Conservation (phyloP, 2,329 filamentous ascomycete genomes). For the Colletotrichum caudatum region DNA sequence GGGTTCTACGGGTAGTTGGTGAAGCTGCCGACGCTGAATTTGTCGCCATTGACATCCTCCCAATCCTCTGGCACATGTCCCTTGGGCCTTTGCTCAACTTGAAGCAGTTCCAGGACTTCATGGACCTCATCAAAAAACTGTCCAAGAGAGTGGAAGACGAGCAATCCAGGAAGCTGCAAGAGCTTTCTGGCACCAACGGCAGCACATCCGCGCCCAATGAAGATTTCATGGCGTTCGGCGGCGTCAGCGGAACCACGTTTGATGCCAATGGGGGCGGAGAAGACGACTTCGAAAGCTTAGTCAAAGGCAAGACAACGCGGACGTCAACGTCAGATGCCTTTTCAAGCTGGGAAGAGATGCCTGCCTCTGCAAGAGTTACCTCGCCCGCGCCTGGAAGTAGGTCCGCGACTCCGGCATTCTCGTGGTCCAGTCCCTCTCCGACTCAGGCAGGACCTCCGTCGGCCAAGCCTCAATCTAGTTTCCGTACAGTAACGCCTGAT, state of each 20-base stretch:
- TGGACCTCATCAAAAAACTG: constrained; percentile 85
- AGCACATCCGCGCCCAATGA: constrained; percentile 65
- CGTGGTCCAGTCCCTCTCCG: constrained; percentile 72
- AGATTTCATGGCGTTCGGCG: constrained; percentile 79
- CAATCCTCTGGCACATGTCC: constrained; percentile 91
- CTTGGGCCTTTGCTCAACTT: constrained; percentile 90
- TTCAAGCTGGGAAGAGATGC: constrained; percentile 63
- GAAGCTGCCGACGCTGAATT: constrained; percentile 88
- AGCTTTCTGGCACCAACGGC: constrained; percentile 74
- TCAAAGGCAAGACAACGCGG: constrained; percentile 75
- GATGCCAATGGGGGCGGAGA: constrained; percentile 67
- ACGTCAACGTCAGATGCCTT: constrained; percentile 54
- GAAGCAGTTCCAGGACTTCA: constrained; percentile 88
- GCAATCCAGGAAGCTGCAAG: constrained; percentile 88
- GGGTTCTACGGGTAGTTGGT: constrained; percentile 86
- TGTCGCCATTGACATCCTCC: constrained; percentile 89
- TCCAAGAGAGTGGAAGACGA: constrained; percentile 88
- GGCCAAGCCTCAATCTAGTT: constrained; percentile 57
- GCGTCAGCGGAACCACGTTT: constrained; percentile 71
- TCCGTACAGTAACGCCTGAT: constrained; percentile 71
- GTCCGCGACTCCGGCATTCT: constrained; percentile 63
- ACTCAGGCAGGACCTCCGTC: constrained; percentile 50
- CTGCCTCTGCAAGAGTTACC: constrained; percentile 50
- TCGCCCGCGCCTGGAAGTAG: constrained; percentile 52
- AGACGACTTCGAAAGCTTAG: constrained; percentile 88